Conservation (phyloP, 2,329 filamentous ascomycete genomes). For the Pseudogymnoascus sp. region DNA sequence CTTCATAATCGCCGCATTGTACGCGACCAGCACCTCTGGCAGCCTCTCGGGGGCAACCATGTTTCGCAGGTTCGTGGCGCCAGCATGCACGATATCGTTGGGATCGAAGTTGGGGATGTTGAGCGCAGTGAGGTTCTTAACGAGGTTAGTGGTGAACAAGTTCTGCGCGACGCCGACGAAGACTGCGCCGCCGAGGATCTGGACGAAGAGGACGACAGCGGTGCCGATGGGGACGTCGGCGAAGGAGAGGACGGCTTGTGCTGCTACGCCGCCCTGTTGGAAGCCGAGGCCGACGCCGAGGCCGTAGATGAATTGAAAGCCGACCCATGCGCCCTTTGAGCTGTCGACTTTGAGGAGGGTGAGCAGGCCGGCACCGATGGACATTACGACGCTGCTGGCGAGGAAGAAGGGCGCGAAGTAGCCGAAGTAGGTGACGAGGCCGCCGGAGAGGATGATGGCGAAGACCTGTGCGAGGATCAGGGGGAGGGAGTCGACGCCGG, state of each 20-base stretch:
- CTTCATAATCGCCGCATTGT: constrained; percentile 21
- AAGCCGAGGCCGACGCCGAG: constrained; percentile 15
- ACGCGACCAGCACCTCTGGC: constrained; percentile 35
- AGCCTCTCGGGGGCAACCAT: constrained; percentile 31
- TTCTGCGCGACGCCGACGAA: constrained; percentile 60
- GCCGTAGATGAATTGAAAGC: constrained; percentile 18
- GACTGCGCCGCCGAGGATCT: constrained; percentile 58
- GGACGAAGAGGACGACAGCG: constrained; percentile 52
- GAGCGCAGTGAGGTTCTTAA: constrained; percentile 21
- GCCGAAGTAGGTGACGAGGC: constrained; percentile 27
- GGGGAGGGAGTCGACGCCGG: constrained; percentile 31
- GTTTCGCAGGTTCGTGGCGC: constrained; percentile 35
- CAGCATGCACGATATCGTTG: constrained; percentile 33
- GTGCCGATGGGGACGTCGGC: constrained; percentile 45
- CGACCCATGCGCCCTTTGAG: constrained; percentile 31
- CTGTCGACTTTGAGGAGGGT: constrained; percentile 31
- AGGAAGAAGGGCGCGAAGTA: constrained; percentile 25
- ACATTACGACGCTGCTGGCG: constrained; percentile 22
- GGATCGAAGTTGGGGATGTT: constrained; percentile 28
- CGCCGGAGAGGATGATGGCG: constrained; percentile 26
- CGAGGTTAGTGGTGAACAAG: constrained; percentile 42
- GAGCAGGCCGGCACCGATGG: constrained; percentile 35
- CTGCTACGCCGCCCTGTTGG: constrained; percentile 24
- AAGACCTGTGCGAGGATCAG: constrained; percentile 27
- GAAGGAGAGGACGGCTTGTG: constrained; percentile 45